phyloP scores from a whole-genome alignment of 1,284 basidiomycete genomes.

The Ceratobasidium sp. region DNA sequence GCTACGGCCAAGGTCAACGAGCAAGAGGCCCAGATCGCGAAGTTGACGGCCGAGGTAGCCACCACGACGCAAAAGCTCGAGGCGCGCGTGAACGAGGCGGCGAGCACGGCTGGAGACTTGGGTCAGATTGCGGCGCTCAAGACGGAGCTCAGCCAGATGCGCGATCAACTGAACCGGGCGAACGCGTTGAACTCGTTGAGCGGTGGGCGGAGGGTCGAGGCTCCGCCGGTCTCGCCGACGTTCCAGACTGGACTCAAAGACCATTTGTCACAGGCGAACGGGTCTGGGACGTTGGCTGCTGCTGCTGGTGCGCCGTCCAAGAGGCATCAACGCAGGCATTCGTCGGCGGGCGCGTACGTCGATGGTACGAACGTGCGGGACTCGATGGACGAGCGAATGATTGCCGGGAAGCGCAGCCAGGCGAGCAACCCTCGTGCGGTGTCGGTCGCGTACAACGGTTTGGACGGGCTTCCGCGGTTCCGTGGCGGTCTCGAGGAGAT shows the following conservation, averaged over 20 bases:
- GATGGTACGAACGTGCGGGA: slow-evolving; percentile 73
- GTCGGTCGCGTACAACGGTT: slow-evolving; percentile 89
- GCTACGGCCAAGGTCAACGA: slow-evolving; percentile 81
- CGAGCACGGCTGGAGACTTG: slow-evolving; percentile 58
- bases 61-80: slow-evolving; percentile 84
- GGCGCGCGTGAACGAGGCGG: slow-evolving; percentile 74
- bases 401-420: slow-evolving; percentile 80
- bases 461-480: slow-evolving; percentile 78
- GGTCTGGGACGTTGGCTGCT: slow-evolving; percentile 53
- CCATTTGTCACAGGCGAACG: slow-evolving; percentile 56
- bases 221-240: slow-evolving; percentile 82
- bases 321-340: slow-evolving; percentile 85
- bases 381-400: slow-evolving; percentile 84
- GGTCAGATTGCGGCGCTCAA: slow-evolving; percentile 86
- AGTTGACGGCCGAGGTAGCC: slow-evolving; percentile 83
- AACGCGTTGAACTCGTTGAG: slow-evolving; percentile 90
- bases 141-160: slow-evolving; percentile 90
- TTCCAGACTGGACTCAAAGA: slow-evolving; percentile 71
- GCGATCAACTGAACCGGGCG: slow-evolving; percentile 95
- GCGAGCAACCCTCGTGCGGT: slow-evolving; percentile 88
- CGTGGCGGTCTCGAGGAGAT: slow-evolving; percentile 83
- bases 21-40: slow-evolving; percentile 87
- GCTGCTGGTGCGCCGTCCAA: slow-evolving; percentile 58
- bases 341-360: slow-evolving; percentile 84
- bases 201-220: slow-evolving; percentile 70